These are phyloP conservation scores for Microstegium vimineum DNA, from an alignment of 176 grass and related monocot genomes.

Conservation along the genomic window DNA sequence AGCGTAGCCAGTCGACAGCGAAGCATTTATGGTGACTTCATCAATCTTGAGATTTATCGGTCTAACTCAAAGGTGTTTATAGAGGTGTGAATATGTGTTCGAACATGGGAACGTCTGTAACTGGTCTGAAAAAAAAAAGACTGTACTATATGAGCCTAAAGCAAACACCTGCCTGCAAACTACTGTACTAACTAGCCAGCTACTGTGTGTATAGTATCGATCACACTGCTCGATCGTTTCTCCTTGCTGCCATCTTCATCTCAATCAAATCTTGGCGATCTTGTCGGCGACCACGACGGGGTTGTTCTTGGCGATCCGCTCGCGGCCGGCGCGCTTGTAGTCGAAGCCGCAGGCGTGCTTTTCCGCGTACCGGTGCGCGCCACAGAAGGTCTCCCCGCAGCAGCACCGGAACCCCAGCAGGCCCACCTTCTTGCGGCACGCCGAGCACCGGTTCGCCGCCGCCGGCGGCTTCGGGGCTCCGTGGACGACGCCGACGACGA, in stretches of 20 bases:
- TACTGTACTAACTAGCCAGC: not conserved
- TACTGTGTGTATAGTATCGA: too few species aligned
- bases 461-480: not conserved
- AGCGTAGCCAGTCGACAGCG: too few species aligned
- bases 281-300: conserved; percentile 49
- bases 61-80: too few species aligned
- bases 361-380: conserved; percentile 41
- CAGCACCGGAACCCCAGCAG: conserved; percentile 61
- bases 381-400: conserved; percentile 52
- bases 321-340: conserved; percentile 38
- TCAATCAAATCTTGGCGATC: conserved; percentile 40
- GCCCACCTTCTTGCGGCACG: conserved; percentile 60
- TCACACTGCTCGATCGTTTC: not conserved
- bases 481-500: not conserved
- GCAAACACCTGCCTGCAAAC: not conserved
- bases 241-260: not conserved
- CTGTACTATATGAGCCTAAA: too few species aligned
- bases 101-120: too few species aligned
- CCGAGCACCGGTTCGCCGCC: conserved; percentile 37
- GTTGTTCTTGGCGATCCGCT: conserved; percentile 46
- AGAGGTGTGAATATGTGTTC: too few species aligned
- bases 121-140: too few species aligned
- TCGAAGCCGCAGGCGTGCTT: conserved; percentile 56
- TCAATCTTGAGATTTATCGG: too few species aligned
- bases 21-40: too few species aligned